Conservation (phyloP, 495 filamentous ascomycete genomes). For the Daldinia loculata region DNA sequence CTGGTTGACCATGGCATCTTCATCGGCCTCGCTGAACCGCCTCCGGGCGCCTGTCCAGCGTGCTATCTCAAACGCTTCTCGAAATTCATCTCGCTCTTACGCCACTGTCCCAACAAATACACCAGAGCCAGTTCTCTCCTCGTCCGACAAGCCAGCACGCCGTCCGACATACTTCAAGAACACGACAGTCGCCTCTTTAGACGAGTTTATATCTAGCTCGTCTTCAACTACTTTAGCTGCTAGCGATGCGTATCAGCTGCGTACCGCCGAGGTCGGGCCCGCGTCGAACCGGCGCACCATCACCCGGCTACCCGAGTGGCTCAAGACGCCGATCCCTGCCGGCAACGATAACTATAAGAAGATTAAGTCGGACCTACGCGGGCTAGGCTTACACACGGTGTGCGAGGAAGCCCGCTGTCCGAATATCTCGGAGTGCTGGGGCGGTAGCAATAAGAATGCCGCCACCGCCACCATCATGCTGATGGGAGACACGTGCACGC, state of each 20-base stretch:
- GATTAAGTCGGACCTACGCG: conserved; percentile 91
- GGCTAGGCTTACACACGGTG: conserved; percentile 90
- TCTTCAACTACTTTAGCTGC: conserved; percentile 52
- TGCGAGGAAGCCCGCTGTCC: conserved; percentile 98
- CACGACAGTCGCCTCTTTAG: conserved; percentile 83
- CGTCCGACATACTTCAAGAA: conserved; percentile 81
- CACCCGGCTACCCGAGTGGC: conserved; percentile 90
- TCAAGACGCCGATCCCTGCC: conserved; percentile 93
- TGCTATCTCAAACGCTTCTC: conserved; percentile 29
- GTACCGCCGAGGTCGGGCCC: conserved; percentile 83
- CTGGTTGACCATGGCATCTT: conserved; percentile 36
- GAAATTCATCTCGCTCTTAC: conserved; percentile 31
- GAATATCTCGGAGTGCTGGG: conserved; percentile 98
- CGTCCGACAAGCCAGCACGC: conserved; percentile 34
- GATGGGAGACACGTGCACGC: conserved; percentile 98
- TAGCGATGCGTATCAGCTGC: conserved; percentile 70
- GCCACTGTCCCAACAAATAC: conserved; percentile 43
- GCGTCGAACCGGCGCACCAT: conserved; percentile 85
- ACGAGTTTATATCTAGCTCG: conserved; percentile 75
- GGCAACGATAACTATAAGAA: conserved; percentile 80
- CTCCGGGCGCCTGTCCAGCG: conserved; percentile 41
- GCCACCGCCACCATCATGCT: conserved; percentile 99
- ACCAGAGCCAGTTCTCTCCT: conserved; percentile 17
- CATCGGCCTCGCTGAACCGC: conserved; percentile 31
- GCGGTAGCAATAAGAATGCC: conserved; percentile 82